These are phyloP conservation scores for Claviceps quebecensis DNA, from an alignment of 2,329 filamentous ascomycete species.

Conservation along the genomic window DNA sequence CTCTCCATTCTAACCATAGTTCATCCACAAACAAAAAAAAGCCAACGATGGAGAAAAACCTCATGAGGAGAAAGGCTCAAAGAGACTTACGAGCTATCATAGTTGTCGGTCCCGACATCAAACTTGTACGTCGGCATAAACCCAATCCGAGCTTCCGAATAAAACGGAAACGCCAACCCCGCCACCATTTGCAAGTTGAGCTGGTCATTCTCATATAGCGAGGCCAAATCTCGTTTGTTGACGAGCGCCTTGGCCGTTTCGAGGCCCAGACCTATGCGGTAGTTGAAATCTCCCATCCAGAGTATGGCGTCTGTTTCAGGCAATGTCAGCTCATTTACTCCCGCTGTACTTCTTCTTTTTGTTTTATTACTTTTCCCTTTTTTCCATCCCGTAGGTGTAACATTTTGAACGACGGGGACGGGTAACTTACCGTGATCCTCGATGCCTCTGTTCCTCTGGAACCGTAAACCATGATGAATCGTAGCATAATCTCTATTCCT, in stretches of 20 bases:
- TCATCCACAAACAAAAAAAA: not conserved
- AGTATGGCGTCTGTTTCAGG: conserved; percentile 52
- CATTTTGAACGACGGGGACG: no score
- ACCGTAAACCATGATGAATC: conserved; percentile 74
- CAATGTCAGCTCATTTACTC: not conserved
- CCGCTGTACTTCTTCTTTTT: no score
- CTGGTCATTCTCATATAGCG: conserved; percentile 84
- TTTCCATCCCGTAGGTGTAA: no score
- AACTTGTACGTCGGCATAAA: conserved; percentile 96
- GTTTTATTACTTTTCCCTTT: not conserved
- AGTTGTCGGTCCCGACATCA: conserved; percentile 73
- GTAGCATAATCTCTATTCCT: conserved; percentile 85
- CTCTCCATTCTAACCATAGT: not conserved
- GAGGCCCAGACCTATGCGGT: conserved; percentile 74
- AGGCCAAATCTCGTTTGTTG: conserved; percentile 57
- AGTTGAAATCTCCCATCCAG: conserved; percentile 98
- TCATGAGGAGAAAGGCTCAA: not conserved
- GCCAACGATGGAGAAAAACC: not conserved
- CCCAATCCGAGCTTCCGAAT: conserved; percentile 75
- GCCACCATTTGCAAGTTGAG: conserved; percentile 95
- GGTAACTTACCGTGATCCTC: conserved; percentile 60
- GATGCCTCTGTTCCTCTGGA: conserved; percentile 81
- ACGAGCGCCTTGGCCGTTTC: conserved; percentile 67
- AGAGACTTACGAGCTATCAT: conserved; percentile 67
- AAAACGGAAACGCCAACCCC: conserved; percentile 77